phyloP scores from a whole-genome alignment of 2,329 filamentous ascomycete genomes.

The Aspergillus jensenii region DNA sequence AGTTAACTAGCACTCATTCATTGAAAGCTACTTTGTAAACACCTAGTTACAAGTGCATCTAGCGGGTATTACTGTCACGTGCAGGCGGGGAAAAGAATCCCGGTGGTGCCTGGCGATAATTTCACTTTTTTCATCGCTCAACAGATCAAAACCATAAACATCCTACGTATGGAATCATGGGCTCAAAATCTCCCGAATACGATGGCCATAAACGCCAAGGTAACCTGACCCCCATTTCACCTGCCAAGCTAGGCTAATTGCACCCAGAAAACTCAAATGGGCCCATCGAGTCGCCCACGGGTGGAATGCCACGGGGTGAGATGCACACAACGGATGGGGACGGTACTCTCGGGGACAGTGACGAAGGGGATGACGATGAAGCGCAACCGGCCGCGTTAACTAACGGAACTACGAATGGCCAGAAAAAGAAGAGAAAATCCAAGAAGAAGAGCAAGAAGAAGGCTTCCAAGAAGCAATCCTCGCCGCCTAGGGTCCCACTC shows the following conservation, averaged over 20 bases:
- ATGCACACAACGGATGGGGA: constrained; percentile 8
- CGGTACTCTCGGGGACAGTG: constrained; percentile 4
- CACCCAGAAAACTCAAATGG: background rate
- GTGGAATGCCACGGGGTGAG: constrained; percentile 6
- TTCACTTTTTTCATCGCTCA: background rate
- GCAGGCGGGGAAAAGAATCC: too few species aligned
- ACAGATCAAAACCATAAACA: background rate
- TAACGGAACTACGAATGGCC: background rate
- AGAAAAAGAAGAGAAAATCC: constrained; percentile 17
- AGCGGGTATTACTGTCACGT: too few species aligned
- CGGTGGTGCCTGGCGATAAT: background rate
- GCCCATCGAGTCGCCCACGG: background rate
- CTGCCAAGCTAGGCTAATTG: background rate
- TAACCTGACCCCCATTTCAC: background rate
- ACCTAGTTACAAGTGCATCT: too few species aligned
- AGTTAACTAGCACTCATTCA: too few species aligned
- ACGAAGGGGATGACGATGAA: constrained; percentile 8
- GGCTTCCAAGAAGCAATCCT: constrained; percentile 38
- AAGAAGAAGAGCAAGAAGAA: constrained; percentile 42
- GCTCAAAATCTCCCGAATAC: constrained; percentile 6
- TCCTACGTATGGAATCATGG: constrained; percentile 7
- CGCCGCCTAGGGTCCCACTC: constrained; percentile 49
- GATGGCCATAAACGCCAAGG: constrained; percentile 2
- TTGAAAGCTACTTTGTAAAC: too few species aligned
- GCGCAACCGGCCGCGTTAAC: constrained; percentile 6